phyloP scores from a whole-genome alignment of 352 stramenopile genomes.

The Globisporangium spiculum region DNA sequence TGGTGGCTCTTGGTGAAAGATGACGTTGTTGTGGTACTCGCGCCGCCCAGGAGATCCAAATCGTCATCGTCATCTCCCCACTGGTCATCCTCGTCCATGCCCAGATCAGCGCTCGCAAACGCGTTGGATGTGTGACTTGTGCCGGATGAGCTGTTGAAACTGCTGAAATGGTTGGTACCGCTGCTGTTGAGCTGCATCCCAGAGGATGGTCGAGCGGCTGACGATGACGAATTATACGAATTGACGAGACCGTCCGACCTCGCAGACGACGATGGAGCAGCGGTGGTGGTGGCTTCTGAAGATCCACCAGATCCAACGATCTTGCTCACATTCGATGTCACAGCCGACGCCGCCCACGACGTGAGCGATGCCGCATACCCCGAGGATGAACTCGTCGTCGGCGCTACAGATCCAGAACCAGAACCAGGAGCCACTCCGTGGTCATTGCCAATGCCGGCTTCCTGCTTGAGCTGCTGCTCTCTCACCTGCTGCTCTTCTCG shows the following conservation, averaged over 20 bases:
- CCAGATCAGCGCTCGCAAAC: constrained; percentile 46
- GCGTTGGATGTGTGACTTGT: constrained; percentile 20
- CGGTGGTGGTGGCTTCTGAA: neutral
- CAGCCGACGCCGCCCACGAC: constrained; percentile 71
- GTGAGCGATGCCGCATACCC: constrained; percentile 68
- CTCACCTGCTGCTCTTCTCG: constrained; percentile 61
- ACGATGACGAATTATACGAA: neutral
- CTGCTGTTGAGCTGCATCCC: constrained; percentile 19
- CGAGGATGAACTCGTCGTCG: constrained; percentile 21
- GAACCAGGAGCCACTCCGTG: constrained; percentile 4
- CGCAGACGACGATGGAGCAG: constrained; percentile 18
- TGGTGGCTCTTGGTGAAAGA: constrained; percentile 14
- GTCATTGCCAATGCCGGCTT: constrained; percentile 23
- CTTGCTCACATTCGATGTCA: constrained; percentile 67
- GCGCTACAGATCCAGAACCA: constrained; percentile 20
- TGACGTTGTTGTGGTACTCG: constrained; percentile 23
- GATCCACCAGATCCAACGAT: constrained; percentile 45
- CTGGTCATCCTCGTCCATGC: constrained; percentile 48
- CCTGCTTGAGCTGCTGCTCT: constrained; percentile 58
- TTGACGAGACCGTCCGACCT: constrained; percentile 5
- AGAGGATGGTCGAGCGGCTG: neutral
- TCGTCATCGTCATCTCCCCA: constrained; percentile 66
- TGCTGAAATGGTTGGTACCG: neutral
- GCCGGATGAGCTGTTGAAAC: constrained; percentile 3
- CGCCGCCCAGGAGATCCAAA: constrained; percentile 42